phyloP scores from a whole-genome alignment of 371 early-diverging fungal genomes.

The Syncephalastrum sp. region DNA sequence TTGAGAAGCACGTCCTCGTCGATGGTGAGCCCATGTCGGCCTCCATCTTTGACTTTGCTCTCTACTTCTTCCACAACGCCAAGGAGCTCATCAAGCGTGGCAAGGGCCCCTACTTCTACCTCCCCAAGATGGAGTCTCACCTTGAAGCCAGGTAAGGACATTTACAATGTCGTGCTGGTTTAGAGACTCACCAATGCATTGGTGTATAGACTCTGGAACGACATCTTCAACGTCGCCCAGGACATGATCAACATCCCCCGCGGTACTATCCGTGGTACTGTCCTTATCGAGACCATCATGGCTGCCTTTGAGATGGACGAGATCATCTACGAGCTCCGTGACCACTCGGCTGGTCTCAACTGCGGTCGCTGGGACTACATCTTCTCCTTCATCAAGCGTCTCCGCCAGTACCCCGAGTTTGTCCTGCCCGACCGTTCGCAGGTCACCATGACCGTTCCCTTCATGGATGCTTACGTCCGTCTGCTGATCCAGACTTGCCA shows the following conservation, averaged over 20 bases:
- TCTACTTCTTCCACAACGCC: slow-evolving; percentile 97
- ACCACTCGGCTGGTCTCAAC: slow-evolving; percentile 96
- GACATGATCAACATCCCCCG: slow-evolving; percentile 85
- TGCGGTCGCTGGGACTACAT: slow-evolving; percentile 99
- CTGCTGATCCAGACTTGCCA: slow-evolving; percentile 95
- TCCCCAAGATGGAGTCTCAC: slow-evolving; percentile 96
- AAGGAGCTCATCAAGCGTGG: slow-evolving; percentile 75
- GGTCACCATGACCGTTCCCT: slow-evolving; percentile 91
- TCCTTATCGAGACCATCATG: slow-evolving; percentile 94
- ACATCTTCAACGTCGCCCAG: slow-evolving; percentile 92
- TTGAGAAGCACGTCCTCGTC: slow-evolving; percentile 87
- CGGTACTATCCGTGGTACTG: slow-evolving; percentile 94
- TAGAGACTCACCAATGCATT: not conserved
- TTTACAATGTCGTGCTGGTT: not conserved
- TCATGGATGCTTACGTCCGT: slow-evolving; percentile 91
- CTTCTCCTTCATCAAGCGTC: slow-evolving; percentile 90
- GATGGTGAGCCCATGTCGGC: slow-evolving; percentile 92
- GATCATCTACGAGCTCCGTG: slow-evolving; percentile 94
- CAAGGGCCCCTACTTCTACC: slow-evolving; percentile 94
- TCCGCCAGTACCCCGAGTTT: slow-evolving; percentile 80
- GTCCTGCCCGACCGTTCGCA: slow-evolving; percentile 87
- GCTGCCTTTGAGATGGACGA: slow-evolving; percentile 98
- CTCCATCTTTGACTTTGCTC: slow-evolving; percentile 92
- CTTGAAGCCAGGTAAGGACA: slow-evolving; percentile 80
- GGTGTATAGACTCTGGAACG: slow-evolving; percentile 84